Evolutionary conservation across 306 rosid species (phyloP), one percentile per base, ranked within the genome.

Genomic region (Trifolium dubium): DNA sequence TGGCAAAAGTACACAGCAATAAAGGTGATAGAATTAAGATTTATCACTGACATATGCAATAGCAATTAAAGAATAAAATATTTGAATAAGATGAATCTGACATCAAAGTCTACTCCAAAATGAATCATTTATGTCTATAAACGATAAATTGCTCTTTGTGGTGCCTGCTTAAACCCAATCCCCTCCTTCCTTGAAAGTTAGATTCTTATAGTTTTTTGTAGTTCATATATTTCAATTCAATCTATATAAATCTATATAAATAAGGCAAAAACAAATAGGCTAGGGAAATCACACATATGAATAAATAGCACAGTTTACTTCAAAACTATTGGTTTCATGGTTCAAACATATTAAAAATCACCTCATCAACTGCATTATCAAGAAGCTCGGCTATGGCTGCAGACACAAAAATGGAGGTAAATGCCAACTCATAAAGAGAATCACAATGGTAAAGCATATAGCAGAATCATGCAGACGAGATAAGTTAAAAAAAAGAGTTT

Each of bases 361-460:
- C 97, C 97, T 92, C 97, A 77, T 92, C 97, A 74, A 92, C 80
- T 41, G 91, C 97, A 73, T 92, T 92, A 75, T 92, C 96, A 10
- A 92, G 84, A 77, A 92, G 85, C 77, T 88, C 93, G 5, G 93
- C 96, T n/a, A 92, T 59, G 49, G 92, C 96, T 92, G 92, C 72
- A 87, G 73, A 64, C 18, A 76, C 43, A 23, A 76, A 31, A 73
- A 30, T 40, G 61, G 65, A 72, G 32, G 35, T 44, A 40, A 69
- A 61, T 68, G 17, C 30, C 46, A 47, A 66, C 28, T 47, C 43
- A 76, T 19, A 28, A 67, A 67, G 50, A 62, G 58, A 55, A 64
- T 4, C n/a, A 14, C 37, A 59, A 44, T 41, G 69, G 61, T 35
- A 40, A 19, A n/a, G 35, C 34, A 9, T 43, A 29, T 12, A 72